Base-by-base conservation (phyloP, 371 early-diverging fungal species). In the Lichtheimia ramosa region DNA sequence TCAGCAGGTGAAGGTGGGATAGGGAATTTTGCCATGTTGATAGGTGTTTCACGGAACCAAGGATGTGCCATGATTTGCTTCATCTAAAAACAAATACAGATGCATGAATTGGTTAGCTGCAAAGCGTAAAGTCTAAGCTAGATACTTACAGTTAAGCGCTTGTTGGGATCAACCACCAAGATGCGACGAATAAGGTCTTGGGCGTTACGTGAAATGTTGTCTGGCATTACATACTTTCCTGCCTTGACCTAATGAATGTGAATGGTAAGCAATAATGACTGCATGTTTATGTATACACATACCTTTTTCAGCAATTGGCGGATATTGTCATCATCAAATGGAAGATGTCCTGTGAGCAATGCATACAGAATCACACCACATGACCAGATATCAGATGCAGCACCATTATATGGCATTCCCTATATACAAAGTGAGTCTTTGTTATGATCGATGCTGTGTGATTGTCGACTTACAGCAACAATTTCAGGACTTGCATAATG, bases 401-500 rank as follows among this genome's bases (percentile, higher is more conserved):
- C 88, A 8, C 90, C 94, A 58, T 77, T 75, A 61, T 93, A 91
- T 8, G 81, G 79, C 43, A 86, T 80, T 8, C 91, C 90, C 84
- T 79, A 55, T 77, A 77, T 8, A 34, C 34, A 10, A 34, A 8
- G 34, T 34, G 34, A 34, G 10, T 34, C 34, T 8, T 34, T 34
- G 10, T 34, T 8, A 34, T 34, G 34, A 0, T 34, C 10, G 34
- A 8, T 34, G 3, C 6, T 34, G 34, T 34, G 34, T 34, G 34
- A 8, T 34, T 34, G 34, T 8, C 10, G 10, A 34, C 43, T 39
- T 70, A 75, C 89, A 63, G 85, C 86, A 54, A 95, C 92, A 60
- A 97, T 90, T 76, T 97, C 97, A 25, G 97, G 97, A 58, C 92
- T 89, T 43, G 95, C 96, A 81, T 95, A 96, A 68, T 96, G 94